phyloP scores from a whole-genome alignment of 1,284 basidiomycete genomes.

The Sutorius eximius region DNA sequence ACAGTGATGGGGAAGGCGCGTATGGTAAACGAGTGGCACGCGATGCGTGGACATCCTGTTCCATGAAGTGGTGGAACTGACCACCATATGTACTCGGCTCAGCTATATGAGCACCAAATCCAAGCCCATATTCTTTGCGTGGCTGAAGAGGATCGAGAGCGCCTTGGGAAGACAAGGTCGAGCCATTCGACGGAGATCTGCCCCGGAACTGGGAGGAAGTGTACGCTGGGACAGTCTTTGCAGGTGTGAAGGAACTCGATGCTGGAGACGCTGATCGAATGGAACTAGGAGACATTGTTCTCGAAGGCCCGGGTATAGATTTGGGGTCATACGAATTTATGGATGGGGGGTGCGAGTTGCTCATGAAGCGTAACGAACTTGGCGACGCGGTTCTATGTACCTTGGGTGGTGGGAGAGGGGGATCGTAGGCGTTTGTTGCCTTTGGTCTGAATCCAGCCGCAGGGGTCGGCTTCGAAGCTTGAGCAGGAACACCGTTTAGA shows the following conservation, averaged over 20 bases:
- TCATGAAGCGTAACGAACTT: slow-evolving; percentile 23
- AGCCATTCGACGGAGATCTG: slow-evolving; percentile 52
- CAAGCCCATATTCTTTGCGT: slow-evolving; percentile 33
- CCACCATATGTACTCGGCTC: slow-evolving; percentile 22
- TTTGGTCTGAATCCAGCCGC: slow-evolving; percentile 55
- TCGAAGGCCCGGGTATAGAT: slow-evolving; percentile 20
- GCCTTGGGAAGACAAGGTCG: slow-evolving; percentile 43
- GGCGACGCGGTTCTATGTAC: slow-evolving; percentile 33
- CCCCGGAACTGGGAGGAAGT: slow-evolving; percentile 31
- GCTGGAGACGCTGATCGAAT: slow-evolving; percentile 33
- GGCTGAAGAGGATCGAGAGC: slow-evolving; percentile 18
- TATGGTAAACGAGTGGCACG: slow-evolving; percentile 53
- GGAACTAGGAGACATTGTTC: slow-evolving; percentile 38
- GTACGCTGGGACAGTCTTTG: slow-evolving; percentile 19
- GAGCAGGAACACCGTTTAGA: slow-evolving; percentile 17
- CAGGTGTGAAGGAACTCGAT: slow-evolving; percentile 23
- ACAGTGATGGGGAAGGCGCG: slow-evolving; percentile 72
- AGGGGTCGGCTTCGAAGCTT: slow-evolving; percentile 36
- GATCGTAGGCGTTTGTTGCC: slow-evolving; percentile 74
- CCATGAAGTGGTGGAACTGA: slow-evolving; percentile 17
- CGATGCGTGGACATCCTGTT: slow-evolving; percentile 46
- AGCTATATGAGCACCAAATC: slow-evolving; percentile 19
- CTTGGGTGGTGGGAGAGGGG: slow-evolving; percentile 64
- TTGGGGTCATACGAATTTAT: slow-evolving; percentile 20
- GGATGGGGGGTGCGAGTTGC: slow-evolving; percentile 18